Evolutionary conservation across 176 grass and related monocot genomes (phyloP).

Genomic region (Bromus sterilis): DNA sequence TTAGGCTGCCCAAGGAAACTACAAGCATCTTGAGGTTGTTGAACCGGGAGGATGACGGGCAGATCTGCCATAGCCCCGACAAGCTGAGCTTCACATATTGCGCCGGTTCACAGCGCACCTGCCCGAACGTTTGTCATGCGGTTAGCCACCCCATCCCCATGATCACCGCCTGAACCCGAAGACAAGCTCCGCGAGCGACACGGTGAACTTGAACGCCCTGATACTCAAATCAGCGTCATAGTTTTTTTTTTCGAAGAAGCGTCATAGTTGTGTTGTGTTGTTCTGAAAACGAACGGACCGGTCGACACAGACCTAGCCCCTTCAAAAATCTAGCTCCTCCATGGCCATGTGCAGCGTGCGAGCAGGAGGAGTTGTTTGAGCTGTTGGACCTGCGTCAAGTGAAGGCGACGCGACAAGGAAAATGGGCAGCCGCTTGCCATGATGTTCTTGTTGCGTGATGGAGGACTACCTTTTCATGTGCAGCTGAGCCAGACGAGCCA

Average conservation of each 20-base stretch:
- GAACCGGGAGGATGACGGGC: slow-evolving; percentile 11
- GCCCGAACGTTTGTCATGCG: slow-evolving; percentile 47
- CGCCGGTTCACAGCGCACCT: slow-evolving; percentile 28
- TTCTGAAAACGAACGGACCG: slow-evolving; percentile 39
- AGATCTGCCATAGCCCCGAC: slow-evolving; percentile 55
- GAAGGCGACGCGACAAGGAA: too few species aligned
- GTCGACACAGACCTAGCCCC: slow-evolving; percentile 7
- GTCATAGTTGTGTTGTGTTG: too few species aligned
- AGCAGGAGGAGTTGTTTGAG: too few species aligned
- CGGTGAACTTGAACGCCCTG: slow-evolving; percentile 34
- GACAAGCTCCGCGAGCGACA: slow-evolving; percentile 48
- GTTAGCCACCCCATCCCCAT: background rate
- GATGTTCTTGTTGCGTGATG: too few species aligned
- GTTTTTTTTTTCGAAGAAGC: too few species aligned
- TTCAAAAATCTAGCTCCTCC: too few species aligned
- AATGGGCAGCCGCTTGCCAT: too few species aligned
- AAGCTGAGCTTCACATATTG: slow-evolving; percentile 56
- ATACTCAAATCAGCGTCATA: slow-evolving; percentile 50
- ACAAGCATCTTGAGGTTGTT: slow-evolving; percentile 24
- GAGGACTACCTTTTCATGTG: too few species aligned
- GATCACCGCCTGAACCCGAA: slow-evolving; percentile 25
- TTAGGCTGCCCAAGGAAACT: slow-evolving; percentile 28
- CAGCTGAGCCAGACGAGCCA: too few species aligned
- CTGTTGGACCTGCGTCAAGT: too few species aligned
- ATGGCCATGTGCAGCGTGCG: too few species aligned